Evolutionary conservation across 2,329 filamentous ascomycete species (phyloP), one percentile per base, ranked within the genome.

Genomic region (Botrytis deweyae): DNA sequence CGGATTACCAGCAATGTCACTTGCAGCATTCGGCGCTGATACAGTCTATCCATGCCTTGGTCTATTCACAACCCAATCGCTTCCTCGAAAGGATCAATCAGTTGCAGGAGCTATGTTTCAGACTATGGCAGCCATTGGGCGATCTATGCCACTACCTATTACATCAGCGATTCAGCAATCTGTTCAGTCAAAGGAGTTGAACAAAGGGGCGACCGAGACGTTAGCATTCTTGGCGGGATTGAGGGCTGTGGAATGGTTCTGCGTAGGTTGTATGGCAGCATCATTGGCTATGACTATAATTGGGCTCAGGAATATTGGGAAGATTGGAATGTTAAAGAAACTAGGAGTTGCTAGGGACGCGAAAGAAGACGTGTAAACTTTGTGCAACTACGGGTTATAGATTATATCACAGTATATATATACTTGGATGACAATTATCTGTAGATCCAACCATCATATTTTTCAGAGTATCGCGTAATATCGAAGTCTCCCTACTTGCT

Each of bases 91-190:
- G 68, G 90, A 93, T 75, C 91, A 93, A 78, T 89, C 90, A 1
- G 81, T 93, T 0, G 91, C 90, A 0, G 91, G 90, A 0, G 91
- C 90, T 0, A 85, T 92, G 14, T 88, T 93, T 79, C 92, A 92
- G 74, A 87, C 90, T 0, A 87, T 90, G 20, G 88, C 88, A 0
- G 90, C 92, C 78, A 83, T 92, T 46, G 91, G 91, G 0, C 84
- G 91, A 10, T 87, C 90, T 0, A 86, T 93, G n/a, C 87, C 89
- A 1, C 83, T 93, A 1, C 91, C 90, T 0, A 84, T 93, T 46
- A 88, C 86, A 4, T 92, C 90, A 0, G 89, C 89, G 0, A 83
- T 92, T 2, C 90, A 93, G 79, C 89, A 89, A 0, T 86, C 88
- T 0, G 86, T 91, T 36, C 87, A 90, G 82, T 87, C 87, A 0